These are phyloP conservation scores for Cercis canadensis DNA, from an alignment of 306 rosid species.

Conservation along the genomic window DNA sequence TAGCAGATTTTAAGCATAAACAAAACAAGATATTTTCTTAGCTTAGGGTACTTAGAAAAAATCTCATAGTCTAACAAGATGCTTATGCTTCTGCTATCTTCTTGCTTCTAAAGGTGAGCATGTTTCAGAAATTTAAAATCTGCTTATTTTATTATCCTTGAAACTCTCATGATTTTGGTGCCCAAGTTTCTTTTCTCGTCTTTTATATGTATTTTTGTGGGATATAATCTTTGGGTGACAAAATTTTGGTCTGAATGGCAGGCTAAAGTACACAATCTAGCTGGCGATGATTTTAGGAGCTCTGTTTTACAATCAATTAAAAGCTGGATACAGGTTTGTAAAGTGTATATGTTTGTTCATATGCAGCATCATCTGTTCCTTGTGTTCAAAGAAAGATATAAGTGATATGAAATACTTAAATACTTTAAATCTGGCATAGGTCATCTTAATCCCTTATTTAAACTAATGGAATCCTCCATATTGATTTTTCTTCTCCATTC, in stretches of 20 bases:
- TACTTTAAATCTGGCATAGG: not conserved
- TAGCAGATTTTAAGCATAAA: no score
- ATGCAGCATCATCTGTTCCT: not conserved
- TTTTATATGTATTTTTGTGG: constrained; percentile 4
- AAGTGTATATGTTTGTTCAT: not conserved
- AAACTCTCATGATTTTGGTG: not conserved
- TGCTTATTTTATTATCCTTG: constrained; percentile 16
- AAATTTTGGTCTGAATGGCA: constrained; percentile 50
- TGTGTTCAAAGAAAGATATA: not conserved
- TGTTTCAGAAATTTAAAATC: constrained; percentile 23
- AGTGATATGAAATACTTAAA: not conserved
- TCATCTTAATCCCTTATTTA: not conserved
- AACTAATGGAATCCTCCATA: not conserved
- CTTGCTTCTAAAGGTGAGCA: constrained; percentile 79
- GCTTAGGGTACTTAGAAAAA: no score
- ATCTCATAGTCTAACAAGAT: no score
- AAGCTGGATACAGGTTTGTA: constrained; percentile 90
- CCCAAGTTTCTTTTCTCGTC: constrained; percentile 4
- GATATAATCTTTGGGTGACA: constrained; percentile 32
- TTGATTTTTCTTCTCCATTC: constrained; percentile 2
- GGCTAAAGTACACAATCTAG: constrained; percentile 86
- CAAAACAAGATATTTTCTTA: no score
- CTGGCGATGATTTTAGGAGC: constrained; percentile 87
- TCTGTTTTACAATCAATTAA: constrained; percentile 89
- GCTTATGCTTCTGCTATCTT: constrained; percentile 97